Evolutionary conservation across 192 early-diverging fungal genomes (phyloP).

Genomic region (Globomyces pollinis-pini): DNA sequence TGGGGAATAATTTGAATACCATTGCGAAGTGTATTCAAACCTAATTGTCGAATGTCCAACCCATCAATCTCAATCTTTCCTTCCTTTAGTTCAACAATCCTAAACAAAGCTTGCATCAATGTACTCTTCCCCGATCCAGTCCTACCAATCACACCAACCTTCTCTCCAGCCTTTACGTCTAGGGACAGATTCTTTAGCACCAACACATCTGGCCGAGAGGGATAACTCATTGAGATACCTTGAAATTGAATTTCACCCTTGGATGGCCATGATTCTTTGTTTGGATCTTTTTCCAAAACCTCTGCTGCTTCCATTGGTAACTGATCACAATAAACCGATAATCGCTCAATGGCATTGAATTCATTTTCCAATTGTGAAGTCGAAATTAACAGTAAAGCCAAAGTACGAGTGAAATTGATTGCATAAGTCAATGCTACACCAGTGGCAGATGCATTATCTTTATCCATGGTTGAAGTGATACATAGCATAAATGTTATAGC

Average conservation of each 20-base stretch:
- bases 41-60: constrained; percentile 29
- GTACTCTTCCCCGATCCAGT: constrained; percentile 72
- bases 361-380: constrained; percentile 9
- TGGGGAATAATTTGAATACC: constrained; percentile 48
- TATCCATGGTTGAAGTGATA: neutral
- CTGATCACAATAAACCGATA: constrained; percentile 16
- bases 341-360: constrained; percentile 24
- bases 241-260: constrained; percentile 48
- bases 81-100: constrained; percentile 49
- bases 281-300: neutral
- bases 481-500: constrained; percentile 2
- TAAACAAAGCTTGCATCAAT: constrained; percentile 52
- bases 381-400: neutral
- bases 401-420: neutral
- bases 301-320: constrained; percentile 15
- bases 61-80: constrained; percentile 62
- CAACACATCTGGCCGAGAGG: constrained; percentile 35
- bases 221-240: constrained; percentile 51
- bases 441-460: neutral
- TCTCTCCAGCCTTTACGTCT: constrained; percentile 55
- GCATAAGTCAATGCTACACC: constrained; percentile 7
- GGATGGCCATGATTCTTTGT: constrained; percentile 22
- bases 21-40: constrained; percentile 31
- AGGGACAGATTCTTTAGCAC: constrained; percentile 68
- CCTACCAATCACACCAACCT: constrained; percentile 77